phyloP scores from a whole-genome alignment of 805 yeast genomes.

The Candida quercuum region DNA sequence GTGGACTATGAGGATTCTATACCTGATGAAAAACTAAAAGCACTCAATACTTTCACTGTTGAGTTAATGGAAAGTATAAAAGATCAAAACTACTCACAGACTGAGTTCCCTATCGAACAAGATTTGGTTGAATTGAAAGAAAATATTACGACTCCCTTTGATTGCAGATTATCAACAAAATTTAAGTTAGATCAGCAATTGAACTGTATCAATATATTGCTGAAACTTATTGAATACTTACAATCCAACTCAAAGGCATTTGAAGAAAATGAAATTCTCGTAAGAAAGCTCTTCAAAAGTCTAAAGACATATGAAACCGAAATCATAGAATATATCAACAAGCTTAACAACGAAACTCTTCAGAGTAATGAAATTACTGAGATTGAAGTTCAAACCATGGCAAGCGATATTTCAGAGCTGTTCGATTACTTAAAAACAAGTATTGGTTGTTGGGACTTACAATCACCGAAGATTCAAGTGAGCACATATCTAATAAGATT shows the following conservation, averaged over 20 bases:
- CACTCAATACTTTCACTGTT: neutral
- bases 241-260: neutral
- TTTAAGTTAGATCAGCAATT: neutral
- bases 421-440: neutral
- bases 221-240: neutral
- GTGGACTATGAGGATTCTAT: neutral
- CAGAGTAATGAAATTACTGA: conserved; percentile 2
- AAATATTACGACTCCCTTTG: neutral
- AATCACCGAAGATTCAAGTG: neutral
- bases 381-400: neutral
- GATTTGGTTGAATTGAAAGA: neutral
- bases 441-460: neutral
- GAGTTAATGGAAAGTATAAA: neutral
- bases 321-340: neutral
- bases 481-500: neutral
- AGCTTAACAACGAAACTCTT: neutral
- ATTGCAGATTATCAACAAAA: neutral
- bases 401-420: neutral
- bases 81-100: neutral
- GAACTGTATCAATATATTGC: neutral
- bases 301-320: conserved; percentile 1
- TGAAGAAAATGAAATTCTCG: neutral
- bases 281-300: conserved; percentile 2
- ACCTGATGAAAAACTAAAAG: neutral
- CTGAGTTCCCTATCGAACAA: neutral